Evolutionary conservation across 495 filamentous ascomycete species (phyloP).

Genomic region (Pseudomonodictys pantanalensis): DNA sequence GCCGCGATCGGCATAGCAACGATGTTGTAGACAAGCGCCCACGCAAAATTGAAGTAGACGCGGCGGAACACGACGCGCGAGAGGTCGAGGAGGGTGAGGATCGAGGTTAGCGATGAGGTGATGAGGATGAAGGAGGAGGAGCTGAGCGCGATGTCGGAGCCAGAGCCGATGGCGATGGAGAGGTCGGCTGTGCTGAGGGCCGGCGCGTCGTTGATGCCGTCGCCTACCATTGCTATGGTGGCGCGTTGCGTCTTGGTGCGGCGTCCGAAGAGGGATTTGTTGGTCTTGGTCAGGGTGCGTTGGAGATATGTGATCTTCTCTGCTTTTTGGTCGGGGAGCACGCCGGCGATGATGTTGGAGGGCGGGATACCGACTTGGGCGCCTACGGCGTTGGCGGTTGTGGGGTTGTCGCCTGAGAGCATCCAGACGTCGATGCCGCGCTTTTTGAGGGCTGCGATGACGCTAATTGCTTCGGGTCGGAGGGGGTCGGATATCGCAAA

Average conservation of each 20-base stretch:
- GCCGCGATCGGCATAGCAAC: conserved; percentile 78
- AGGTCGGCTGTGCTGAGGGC: conserved; percentile 84
- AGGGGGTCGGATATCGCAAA: conserved; percentile 61
- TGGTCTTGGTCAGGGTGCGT: conserved; percentile 40
- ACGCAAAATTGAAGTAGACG: conserved; percentile 83
- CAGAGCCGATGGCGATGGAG: conserved; percentile 78
- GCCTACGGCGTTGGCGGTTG: conserved; percentile 68
- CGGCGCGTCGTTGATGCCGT: conserved; percentile 89
- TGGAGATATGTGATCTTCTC: conserved; percentile 80
- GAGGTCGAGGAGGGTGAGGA: conserved; percentile 73
- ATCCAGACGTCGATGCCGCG: conserved; percentile 76
- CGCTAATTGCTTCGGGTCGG: conserved; percentile 66
- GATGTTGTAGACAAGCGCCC: conserved; percentile 83
- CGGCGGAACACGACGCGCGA: conserved; percentile 69
- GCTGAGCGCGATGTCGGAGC: conserved; percentile 79
- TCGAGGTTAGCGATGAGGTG: conserved; percentile 63
- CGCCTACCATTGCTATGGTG: conserved; percentile 66
- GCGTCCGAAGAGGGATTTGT: conserved; percentile 1
- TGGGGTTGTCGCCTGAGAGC: conserved; percentile 82
- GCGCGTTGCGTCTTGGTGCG: conserved; percentile 10
- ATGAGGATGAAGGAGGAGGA: conserved; percentile 83
- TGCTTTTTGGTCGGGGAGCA: conserved; percentile 82
- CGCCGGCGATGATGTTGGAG: conserved; percentile 78
- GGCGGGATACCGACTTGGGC: conserved; percentile 69
- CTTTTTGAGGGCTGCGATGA: conserved; percentile 66